Percentiles rank a stretch among this genome's conserved stretches.
These are phyloP conservation scores for Solanum tarijense DNA, from an alignment of 257 asterid genomes.

Conservation along the genomic window DNA sequence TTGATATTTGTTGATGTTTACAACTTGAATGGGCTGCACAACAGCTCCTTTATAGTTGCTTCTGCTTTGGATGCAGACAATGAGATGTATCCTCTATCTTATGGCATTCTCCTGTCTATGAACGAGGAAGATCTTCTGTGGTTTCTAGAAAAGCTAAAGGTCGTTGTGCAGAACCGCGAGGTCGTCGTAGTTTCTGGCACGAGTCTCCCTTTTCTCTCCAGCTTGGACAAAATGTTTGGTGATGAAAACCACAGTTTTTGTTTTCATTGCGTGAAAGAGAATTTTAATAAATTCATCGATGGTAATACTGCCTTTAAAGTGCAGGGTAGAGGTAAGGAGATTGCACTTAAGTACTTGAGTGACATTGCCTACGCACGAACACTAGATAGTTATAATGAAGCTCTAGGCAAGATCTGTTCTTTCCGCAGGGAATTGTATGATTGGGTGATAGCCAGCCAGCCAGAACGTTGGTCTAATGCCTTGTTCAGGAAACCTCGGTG, in stretches of 20 bases:
- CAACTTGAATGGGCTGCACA: conserved; percentile 7
- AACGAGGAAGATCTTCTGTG: background rate
- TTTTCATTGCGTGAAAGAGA: conserved; percentile 3
- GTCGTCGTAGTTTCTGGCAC: background rate
- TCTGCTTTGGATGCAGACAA: conserved; percentile 3
- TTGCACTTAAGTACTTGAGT: background rate
- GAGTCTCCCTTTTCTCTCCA: background rate
- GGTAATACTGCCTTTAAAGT: background rate
- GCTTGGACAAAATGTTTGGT: conserved; percentile 6
- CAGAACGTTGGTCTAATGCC: conserved; percentile 10
- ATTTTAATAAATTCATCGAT: background rate
- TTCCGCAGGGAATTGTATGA: background rate
- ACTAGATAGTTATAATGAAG: background rate
- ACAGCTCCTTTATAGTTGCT: background rate
- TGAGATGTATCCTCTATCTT: conserved; percentile 6
- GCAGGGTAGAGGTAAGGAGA: background rate
- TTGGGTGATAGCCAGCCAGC: conserved; percentile 1
- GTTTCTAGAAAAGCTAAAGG: conserved; percentile 1
- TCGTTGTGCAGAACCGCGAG: background rate
- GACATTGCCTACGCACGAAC: conserved; percentile 7
- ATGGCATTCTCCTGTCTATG: background rate
- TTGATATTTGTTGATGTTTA: conserved; percentile 3
- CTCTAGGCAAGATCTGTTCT: background rate
- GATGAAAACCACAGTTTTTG: conserved; percentile 4
- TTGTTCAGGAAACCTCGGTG: conserved; percentile 1